phyloP scores from a whole-genome alignment of 768 basidiomycete species.

The Scleroderma citrinum region DNA sequence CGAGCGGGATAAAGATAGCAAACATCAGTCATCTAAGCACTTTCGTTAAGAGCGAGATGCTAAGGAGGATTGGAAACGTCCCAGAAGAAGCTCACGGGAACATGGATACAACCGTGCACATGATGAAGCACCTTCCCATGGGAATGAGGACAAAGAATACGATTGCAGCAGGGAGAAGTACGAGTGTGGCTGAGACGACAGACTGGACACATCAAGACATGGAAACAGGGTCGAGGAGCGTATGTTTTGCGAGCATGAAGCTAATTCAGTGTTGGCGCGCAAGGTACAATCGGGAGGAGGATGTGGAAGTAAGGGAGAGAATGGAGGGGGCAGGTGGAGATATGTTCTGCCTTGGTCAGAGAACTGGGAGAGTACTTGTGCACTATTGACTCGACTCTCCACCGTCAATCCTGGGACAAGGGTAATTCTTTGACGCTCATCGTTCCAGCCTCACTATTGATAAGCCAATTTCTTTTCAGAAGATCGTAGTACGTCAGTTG shows the following conservation, averaged over 20 bases:
- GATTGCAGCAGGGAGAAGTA: constrained; percentile 32
- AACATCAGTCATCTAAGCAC: constrained; percentile 39
- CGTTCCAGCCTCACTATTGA: too few relatives aligned
- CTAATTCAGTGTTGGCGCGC: too few relatives aligned
- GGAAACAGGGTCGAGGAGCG: constrained; percentile 65
- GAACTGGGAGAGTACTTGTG: too few relatives aligned
- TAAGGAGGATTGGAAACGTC: constrained; percentile 43
- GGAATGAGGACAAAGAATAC: constrained; percentile 35
- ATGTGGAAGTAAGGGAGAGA: too few relatives aligned
- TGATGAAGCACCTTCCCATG: constrained; percentile 42
- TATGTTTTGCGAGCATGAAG: too few relatives aligned
- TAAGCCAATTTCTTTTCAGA: too few relatives aligned
- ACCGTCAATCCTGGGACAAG: too few relatives aligned
- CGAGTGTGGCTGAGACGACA: constrained; percentile 43
- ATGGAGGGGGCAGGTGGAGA: constrained; percentile 84
- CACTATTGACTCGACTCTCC: too few relatives aligned
- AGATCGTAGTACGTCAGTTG: too few relatives aligned
- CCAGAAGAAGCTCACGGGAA: constrained; percentile 36
- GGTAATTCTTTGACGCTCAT: too few relatives aligned
- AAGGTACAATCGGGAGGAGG: too few relatives aligned
- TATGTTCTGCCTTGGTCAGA: too few relatives aligned
- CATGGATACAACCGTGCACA: constrained; percentile 37
- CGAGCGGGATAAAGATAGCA: constrained; percentile 35
- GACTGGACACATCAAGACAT: constrained; percentile 28
- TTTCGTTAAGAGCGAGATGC: constrained; percentile 53